These are phyloP conservation scores for Sphagnum fallax DNA, from an alignment of 228 moss, liverwort and hornwort genomes.

Conservation along the genomic window DNA sequence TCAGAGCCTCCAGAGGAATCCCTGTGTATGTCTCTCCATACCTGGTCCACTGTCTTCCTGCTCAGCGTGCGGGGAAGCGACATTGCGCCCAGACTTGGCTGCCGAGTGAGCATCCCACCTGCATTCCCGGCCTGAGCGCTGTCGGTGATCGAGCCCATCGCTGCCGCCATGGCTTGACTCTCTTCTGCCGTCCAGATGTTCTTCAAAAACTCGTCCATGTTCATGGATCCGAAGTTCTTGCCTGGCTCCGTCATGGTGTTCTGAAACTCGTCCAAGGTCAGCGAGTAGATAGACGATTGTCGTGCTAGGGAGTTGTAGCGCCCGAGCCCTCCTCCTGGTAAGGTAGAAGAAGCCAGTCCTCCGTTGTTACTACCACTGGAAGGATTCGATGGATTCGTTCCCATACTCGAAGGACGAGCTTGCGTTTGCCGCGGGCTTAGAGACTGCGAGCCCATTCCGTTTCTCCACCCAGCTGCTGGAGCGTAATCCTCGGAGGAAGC, in stretches of 20 bases:
- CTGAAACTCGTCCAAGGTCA: constrained; percentile 86
- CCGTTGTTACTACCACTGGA: constrained; percentile 24
- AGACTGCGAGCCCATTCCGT: constrained; percentile 45
- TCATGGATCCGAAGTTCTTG: constrained; percentile 86
- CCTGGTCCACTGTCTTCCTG: constrained; percentile 93
- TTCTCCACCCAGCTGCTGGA: constrained; percentile 15
- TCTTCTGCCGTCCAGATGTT: constrained; percentile 96
- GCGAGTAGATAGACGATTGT: constrained; percentile 80
- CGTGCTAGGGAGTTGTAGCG: constrained; percentile 79
- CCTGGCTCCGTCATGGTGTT: constrained; percentile 64
- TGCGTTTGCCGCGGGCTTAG: constrained; percentile 32
- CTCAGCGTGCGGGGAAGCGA: constrained; percentile 65
- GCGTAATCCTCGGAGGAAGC: background rate
- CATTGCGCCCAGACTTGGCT: constrained; percentile 61
- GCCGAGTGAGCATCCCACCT: constrained; percentile 30
- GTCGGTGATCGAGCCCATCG: constrained; percentile 40
- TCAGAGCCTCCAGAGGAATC: constrained; percentile 53
- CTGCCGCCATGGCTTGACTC: constrained; percentile 71
- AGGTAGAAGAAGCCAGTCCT: constrained; percentile 34
- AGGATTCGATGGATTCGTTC: constrained; percentile 29
- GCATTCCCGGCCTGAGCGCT: constrained; percentile 29
- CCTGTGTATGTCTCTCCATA: constrained; percentile 90
- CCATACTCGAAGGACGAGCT: constrained; percentile 23
- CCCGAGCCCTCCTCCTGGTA: constrained; percentile 35
- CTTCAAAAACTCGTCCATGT: constrained; percentile 94